These are phyloP conservation scores for Magnolia kwangsiensis DNA, from an alignment of 164 flowering plant genomes.

Conservation along the genomic window DNA sequence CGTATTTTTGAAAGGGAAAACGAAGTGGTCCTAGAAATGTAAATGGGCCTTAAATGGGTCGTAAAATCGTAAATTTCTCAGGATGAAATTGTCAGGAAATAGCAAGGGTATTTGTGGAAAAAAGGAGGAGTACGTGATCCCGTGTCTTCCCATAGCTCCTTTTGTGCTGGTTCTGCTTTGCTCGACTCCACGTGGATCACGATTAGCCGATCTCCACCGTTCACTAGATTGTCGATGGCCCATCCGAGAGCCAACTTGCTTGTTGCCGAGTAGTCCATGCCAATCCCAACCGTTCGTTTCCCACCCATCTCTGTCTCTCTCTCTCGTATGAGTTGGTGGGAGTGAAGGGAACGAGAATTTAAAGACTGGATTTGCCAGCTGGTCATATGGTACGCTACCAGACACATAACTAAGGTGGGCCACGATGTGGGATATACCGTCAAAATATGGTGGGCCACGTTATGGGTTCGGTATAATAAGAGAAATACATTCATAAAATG, in stretches of 20 bases:
- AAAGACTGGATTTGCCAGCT: too few relatives aligned
- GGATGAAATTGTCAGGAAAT: neutral
- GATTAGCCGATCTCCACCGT: slow-evolving; percentile 36
- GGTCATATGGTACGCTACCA: too few relatives aligned
- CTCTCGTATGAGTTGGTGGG: neutral
- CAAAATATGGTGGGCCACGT: too few relatives aligned
- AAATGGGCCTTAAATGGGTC: too few relatives aligned
- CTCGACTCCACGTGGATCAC: slow-evolving; percentile 53
- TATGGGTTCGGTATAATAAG: too few relatives aligned
- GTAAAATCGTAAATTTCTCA: too few relatives aligned
- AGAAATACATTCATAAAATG: too few relatives aligned
- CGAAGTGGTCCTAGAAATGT: too few relatives aligned
- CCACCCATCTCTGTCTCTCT: neutral
- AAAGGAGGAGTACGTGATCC: slow-evolving; percentile 47
- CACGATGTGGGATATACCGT: too few relatives aligned
- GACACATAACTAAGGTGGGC: too few relatives aligned
- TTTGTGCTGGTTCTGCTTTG: slow-evolving; percentile 36
- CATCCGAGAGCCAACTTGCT: slow-evolving; percentile 62
- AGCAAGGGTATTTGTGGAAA: neutral
- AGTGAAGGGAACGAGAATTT: too few relatives aligned
- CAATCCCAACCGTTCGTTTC: slow-evolving; percentile 53
- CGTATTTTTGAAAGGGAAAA: too few relatives aligned
- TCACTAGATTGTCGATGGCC: slow-evolving; percentile 47
- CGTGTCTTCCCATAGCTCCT: slow-evolving; percentile 52
- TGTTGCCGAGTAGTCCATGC: slow-evolving; percentile 55